Conservation (phyloP, 768 basidiomycete species). For the Russula lepida region DNA sequence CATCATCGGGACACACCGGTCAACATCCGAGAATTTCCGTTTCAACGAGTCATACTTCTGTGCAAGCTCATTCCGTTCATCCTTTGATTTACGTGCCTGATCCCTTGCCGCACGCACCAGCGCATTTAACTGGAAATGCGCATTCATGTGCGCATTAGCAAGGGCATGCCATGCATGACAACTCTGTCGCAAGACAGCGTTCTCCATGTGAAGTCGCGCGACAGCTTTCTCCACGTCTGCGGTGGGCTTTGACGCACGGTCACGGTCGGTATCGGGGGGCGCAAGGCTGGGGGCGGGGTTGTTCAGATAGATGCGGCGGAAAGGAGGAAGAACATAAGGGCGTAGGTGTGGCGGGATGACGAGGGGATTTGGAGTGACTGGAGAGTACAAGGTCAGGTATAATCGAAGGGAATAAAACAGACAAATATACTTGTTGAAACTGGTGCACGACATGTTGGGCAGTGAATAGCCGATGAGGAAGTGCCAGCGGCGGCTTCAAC, state of each 20-base stretch:
- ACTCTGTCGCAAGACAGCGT: conserved; percentile 6
- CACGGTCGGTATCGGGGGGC: neutral
- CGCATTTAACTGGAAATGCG: neutral
- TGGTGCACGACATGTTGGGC: conserved; percentile 18
- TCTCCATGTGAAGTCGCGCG: conserved; percentile 15
- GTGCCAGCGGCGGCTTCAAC: neutral
- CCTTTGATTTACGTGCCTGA: neutral
- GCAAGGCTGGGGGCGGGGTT: neutral
- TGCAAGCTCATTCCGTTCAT: conserved; percentile 14
- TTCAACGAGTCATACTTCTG: conserved; percentile 15
- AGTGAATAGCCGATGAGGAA: neutral
- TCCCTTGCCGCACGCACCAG: conserved; percentile 3
- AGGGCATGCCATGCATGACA: conserved; percentile 16
- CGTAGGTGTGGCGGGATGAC: conserved; percentile 16
- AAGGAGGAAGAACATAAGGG: conserved; percentile 12
- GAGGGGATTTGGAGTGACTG: conserved; percentile 12
- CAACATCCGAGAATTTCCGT: conserved; percentile 18
- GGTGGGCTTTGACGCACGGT: neutral
- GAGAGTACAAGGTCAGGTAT: neutral
- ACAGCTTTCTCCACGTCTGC: neutral
- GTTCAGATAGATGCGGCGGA: conserved; percentile 20
- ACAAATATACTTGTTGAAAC: neutral
- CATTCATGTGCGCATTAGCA: conserved; percentile 12
- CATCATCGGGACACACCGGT: conserved; percentile 13
- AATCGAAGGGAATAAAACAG: neutral